These are phyloP conservation scores for Aspergillus carlsbadensis DNA, from an alignment of 495 filamentous ascomycete species.

Conservation along the genomic window DNA sequence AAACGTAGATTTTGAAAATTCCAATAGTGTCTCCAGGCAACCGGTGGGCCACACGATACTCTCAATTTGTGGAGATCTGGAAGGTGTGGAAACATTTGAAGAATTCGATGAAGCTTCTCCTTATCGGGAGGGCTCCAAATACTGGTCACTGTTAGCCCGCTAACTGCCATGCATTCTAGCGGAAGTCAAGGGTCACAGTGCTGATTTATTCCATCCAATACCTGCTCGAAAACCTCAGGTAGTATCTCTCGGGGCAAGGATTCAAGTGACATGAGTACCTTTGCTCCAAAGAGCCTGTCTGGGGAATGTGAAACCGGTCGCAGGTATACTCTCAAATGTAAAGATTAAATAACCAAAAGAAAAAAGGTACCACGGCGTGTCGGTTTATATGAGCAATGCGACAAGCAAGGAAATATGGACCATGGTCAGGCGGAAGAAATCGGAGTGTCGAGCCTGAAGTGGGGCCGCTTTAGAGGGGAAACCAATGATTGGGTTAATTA, in stretches of 20 bases:
- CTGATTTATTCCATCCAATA: background rate
- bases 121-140: slow-evolving; percentile 3
- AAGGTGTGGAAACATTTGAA: background rate
- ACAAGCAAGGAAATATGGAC: background rate
- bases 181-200: slow-evolving; percentile 1
- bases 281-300: slow-evolving; percentile 2
- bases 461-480: too few relatives aligned
- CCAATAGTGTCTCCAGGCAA: slow-evolving; percentile 6
- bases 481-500: too few relatives aligned
- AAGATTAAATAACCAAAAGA: slow-evolving; percentile 5
- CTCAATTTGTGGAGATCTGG: slow-evolving; percentile 2
- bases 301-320: background rate
- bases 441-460: too few relatives aligned
- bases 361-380: background rate
- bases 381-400: slow-evolving; percentile 3
- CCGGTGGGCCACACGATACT: background rate
- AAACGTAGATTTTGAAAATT: slow-evolving; percentile 8
- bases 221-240: slow-evolving; percentile 3
- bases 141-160: slow-evolving; percentile 2
- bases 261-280: slow-evolving; percentile 1
- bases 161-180: background rate
- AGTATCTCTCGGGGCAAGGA: slow-evolving; percentile 5
- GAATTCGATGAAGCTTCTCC: slow-evolving; percentile 6
- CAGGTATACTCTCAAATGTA: background rate
- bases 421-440: too few relatives aligned